Evolutionary conservation across 139 green algal genomes (phyloP), one percentile per base, ranked within the genome.

Genomic region (Zygnema cylindricum): DNA sequence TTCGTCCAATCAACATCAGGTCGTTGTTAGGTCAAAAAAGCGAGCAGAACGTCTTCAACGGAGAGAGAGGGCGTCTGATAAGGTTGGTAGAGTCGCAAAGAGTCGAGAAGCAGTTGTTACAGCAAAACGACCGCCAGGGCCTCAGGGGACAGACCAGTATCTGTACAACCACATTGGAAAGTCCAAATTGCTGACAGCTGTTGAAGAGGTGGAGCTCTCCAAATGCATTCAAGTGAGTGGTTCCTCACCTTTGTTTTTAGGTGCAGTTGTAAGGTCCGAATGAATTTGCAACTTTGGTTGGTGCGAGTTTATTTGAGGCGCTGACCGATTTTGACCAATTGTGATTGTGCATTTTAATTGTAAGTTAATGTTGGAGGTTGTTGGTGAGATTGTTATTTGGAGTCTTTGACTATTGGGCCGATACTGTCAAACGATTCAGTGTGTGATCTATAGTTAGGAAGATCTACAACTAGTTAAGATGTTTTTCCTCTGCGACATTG

Each of bases 141-240:
- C 49, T 25, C 49, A 63, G 16, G 49, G 49, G 49, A 63, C 49
- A 16, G 49, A 63, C 7, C 49, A 63, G 71, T 79, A 54, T 79
- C 21, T 79, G 71, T 79, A 41, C 16, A 79, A 16, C 38, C 71
- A 79, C 7, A 79, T 79, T 79, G 71, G 71, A 16, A 79, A 79
- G 38, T 41, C 36, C 38, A 88, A 77, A 76, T 90, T 98, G 78
- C 88, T 98, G 25, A 92, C 91, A 0, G 89, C 75, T 1, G 94
- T 95, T 0, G 81, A 96, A 90, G 96, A 98, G 93, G 87, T 94
- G 32, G 92, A 96, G 71, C 90, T 98, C 57, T 93, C 95, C 23
- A 85, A 49, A 1, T 55, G 95, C 39, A 94, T 97, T 54, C 95
- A 89, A 75, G 84, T 57, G 21, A n/a, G n/a, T n/a, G n/a, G n/a